These are phyloP conservation scores for Aegilops bicornis DNA, from an alignment of 176 grass and related monocot genomes.

Conservation along the genomic window DNA sequence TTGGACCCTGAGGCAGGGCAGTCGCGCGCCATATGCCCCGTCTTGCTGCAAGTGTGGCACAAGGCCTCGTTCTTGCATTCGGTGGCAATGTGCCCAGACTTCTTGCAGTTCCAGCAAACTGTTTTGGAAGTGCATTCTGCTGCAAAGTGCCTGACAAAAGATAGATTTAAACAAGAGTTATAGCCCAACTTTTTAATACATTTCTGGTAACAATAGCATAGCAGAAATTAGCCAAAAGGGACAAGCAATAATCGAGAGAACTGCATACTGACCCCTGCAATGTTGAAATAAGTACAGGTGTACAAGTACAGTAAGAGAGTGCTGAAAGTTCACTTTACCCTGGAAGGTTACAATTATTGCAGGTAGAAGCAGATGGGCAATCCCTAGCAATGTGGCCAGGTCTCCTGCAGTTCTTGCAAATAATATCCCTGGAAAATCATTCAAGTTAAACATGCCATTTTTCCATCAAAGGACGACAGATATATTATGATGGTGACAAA, in stretches of 20 bases:
- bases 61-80: conserved; percentile 82
- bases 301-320: conserved; percentile 3
- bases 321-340: conserved; percentile 52
- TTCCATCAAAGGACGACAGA: conserved; percentile 2
- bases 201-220: conserved; percentile 18
- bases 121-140: conserved; percentile 73
- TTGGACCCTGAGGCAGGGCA: conserved; percentile 58
- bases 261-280: not conserved
- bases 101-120: conserved; percentile 94
- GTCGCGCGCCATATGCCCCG: conserved; percentile 77
- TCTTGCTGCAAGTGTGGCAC: conserved; percentile 81
- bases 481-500: conserved; percentile 4
- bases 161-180: not conserved
- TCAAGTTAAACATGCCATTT: not conserved
- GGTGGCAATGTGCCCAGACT: conserved; percentile 72
- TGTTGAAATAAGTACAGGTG: not conserved
- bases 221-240: conserved; percentile 2
- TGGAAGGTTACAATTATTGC: conserved; percentile 82
- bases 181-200: not conserved
- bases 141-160: conserved; percentile 60
- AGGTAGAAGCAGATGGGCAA: conserved; percentile 66
- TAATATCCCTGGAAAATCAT: conserved; percentile 57
- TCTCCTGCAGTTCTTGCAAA: conserved; percentile 86
- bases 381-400: conserved; percentile 87
- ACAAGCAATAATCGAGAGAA: not conserved